These are phyloP conservation scores for Teratosphaeria nubilosa DNA, from an alignment of 2,329 filamentous ascomycete genomes.

Conservation along the genomic window DNA sequence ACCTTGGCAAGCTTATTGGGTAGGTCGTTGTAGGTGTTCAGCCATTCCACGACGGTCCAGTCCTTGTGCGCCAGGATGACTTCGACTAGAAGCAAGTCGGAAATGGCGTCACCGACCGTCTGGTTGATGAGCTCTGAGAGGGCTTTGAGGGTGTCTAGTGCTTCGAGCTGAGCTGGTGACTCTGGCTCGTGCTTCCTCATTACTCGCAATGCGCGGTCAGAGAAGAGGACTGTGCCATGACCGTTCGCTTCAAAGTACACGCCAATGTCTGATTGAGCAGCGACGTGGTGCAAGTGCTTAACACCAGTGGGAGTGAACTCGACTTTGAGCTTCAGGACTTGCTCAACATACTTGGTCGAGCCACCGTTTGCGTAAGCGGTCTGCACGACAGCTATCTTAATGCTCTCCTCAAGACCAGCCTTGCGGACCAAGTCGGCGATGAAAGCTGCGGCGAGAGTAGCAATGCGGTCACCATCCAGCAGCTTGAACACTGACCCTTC, in stretches of 20 bases:
- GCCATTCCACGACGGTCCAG: conserved; percentile 82
- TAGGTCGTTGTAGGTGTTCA: conserved; percentile 82
- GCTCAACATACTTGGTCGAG: conserved; percentile 82
- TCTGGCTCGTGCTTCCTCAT: conserved; percentile 75
- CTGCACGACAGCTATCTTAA: conserved; percentile 90
- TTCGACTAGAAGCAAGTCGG: conserved; percentile 91
- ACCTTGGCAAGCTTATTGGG: conserved; percentile 93
- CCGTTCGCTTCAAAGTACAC: conserved; percentile 99
- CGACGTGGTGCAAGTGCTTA: conserved; percentile 96
- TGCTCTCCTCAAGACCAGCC: conserved; percentile 65
- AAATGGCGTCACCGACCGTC: conserved; percentile 90
- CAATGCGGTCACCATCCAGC: conserved; percentile 92
- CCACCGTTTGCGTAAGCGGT: conserved; percentile 97
- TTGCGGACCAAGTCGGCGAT: conserved; percentile 78
- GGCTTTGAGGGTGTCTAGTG: conserved; percentile 73
- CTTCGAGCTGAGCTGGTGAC: conserved; percentile 83
- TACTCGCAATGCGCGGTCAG: conserved; percentile 64
- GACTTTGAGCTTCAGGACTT: conserved; percentile 77
- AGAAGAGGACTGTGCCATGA: conserved; percentile 94
- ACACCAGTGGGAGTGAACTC: conserved; percentile 92
- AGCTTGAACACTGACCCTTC: conserved; percentile 76
- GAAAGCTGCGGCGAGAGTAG: conserved; percentile 86
- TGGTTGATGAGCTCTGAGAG: conserved; percentile 93
- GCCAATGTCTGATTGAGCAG: conserved; percentile 85
- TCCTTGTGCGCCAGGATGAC: conserved; percentile 90